These are phyloP conservation scores for Cladosporium sphaerospermum DNA, from an alignment of 2,329 filamentous ascomycete genomes.

Conservation along the genomic window DNA sequence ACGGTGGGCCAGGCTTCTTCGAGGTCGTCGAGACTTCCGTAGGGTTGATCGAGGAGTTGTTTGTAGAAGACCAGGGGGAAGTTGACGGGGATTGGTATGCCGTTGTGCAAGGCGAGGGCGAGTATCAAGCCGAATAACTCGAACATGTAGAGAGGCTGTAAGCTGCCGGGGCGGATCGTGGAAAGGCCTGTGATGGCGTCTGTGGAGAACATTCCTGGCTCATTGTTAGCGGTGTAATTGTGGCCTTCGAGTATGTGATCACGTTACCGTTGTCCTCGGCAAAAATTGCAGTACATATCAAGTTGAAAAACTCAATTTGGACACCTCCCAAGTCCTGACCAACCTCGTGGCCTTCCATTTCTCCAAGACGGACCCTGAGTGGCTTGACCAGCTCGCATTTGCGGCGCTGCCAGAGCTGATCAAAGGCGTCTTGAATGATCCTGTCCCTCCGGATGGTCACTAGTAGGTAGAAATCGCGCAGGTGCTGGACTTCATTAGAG, in stretches of 20 bases:
- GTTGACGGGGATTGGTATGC: constrained; percentile 80
- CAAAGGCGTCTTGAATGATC: constrained; percentile 49
- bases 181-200: constrained; percentile 71
- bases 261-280: constrained; percentile 60
- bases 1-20: constrained; percentile 51
- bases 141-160: constrained; percentile 82
- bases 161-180: constrained; percentile 79
- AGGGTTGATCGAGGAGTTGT: neutral
- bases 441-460: constrained; percentile 39
- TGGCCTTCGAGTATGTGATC: neutral
- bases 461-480: constrained; percentile 32
- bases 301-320: constrained; percentile 90
- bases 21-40: neutral
- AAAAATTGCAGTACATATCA: constrained; percentile 74
- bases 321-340: constrained; percentile 92
- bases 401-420: constrained; percentile 85
- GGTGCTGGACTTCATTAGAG: constrained; percentile 30
- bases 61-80: constrained; percentile 78
- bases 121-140: constrained; percentile 84
- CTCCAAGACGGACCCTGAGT: constrained; percentile 79
- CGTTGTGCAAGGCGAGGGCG: constrained; percentile 87
- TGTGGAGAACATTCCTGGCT: constrained; percentile 63
- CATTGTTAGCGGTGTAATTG: neutral
- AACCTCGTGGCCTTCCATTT: constrained; percentile 69
- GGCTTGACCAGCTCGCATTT: constrained; percentile 75